Base-by-base conservation (phyloP, 352 stramenopile genomes). In the Bremia lactucae region DNA sequence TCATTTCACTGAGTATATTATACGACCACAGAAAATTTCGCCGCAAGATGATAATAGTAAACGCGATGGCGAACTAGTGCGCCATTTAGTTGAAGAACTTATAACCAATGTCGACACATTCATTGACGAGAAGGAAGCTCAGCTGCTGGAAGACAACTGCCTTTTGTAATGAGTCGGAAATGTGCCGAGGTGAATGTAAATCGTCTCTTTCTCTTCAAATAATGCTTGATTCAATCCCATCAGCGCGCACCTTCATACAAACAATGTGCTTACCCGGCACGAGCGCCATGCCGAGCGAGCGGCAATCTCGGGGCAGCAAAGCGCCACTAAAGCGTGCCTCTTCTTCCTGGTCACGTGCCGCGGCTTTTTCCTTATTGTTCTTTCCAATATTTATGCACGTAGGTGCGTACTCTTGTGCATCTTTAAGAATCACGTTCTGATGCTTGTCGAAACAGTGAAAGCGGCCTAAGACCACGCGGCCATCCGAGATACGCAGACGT, bases 381-480 rank as follows among this genome's bases (percentile, higher is more conserved):
- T 59, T 70, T 14, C 44, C 45, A 15, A 33, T 2, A 11, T 18
- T 36, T 10, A 21, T 23, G 14, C 46, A 39, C 19, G 71, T 65
- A 21, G 72, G 69, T 16, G 65, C 46, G 44, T 68, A 87, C 55
- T 83, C 75, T 37, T 66, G 59, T 37, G 68, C 68, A 36, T 87
- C 75, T 33, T 72, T 83, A 22, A 87, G 50, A 25, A 87, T 85
- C 22, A 87, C 59, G 54, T 87, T 87, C 59, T 85, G 68, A 55
- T 87, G 72, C 55, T 84, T 81, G 70, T 87, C 75, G 49, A 87
- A 78, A 56, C 75, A 85, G 60, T 87, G 72, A 48, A 87, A 75
- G 34, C 45, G 65, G 15, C 75, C 75, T 8, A 85, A 42, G 28
- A 87, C 23, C 25, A 83, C 62, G 57, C 75, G 72, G 29, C 75